Conservation (phyloP, 345 rosid species). For the Physaria fendleri region DNA sequence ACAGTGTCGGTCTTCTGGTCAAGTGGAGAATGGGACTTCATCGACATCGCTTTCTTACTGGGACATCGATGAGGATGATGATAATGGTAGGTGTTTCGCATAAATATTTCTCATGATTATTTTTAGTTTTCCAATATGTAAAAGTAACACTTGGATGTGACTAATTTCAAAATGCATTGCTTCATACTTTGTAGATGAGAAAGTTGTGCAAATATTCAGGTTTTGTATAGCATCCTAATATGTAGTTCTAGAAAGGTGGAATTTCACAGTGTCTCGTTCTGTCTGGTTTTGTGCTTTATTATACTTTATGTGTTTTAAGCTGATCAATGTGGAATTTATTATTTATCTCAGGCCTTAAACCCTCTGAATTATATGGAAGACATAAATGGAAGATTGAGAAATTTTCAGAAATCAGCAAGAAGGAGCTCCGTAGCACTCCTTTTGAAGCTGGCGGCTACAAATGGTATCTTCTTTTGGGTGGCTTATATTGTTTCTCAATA, state of each 20-base stretch:
- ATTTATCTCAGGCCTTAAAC: constrained; percentile 58
- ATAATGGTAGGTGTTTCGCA: constrained; percentile 47
- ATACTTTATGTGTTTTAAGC: neutral
- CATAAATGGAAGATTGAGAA: constrained; percentile 83
- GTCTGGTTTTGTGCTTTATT: neutral
- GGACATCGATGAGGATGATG: constrained; percentile 85
- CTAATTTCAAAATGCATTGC: neutral
- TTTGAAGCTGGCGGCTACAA: constrained; percentile 96
- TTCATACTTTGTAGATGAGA: neutral
- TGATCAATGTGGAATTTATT: neutral
- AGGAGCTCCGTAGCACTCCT: constrained; percentile 76
- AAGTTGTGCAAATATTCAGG: too few relatives aligned
- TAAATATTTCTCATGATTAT: too few relatives aligned
- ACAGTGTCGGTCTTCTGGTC: constrained; percentile 90
- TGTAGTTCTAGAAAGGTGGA: too few relatives aligned
- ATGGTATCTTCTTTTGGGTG: too few relatives aligned
- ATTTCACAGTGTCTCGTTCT: too few relatives aligned
- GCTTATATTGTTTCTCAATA: neutral
- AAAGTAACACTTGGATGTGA: neutral
- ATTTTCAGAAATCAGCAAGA: constrained; percentile 81
- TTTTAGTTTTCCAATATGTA: neutral
- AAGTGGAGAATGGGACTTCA: constrained; percentile 79
- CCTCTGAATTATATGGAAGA: constrained; percentile 74
- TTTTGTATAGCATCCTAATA: neutral
- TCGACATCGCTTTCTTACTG: constrained; percentile 86